Conservation (phyloP, 176 grass and related monocot species). For the Thalia dealbata region DNA sequence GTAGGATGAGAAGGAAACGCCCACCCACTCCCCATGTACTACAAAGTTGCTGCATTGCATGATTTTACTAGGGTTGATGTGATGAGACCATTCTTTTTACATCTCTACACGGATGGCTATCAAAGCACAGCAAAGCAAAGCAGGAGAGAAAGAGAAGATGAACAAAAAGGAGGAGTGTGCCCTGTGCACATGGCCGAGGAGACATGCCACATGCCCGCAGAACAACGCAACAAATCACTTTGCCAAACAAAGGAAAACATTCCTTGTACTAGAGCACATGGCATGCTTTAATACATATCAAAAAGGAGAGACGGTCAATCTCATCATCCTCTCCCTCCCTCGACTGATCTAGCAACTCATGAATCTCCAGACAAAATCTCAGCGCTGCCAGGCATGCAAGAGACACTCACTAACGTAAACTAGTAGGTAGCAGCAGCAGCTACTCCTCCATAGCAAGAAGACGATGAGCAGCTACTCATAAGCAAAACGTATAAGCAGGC, state of each 20-base stretch:
- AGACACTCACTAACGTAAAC: neutral
- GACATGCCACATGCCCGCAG: neutral
- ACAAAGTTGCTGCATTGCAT: too few relatives aligned
- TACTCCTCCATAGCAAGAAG: too few relatives aligned
- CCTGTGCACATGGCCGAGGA: too few relatives aligned
- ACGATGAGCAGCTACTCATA: too few relatives aligned
- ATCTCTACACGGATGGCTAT: too few relatives aligned
- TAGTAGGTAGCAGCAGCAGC: too few relatives aligned
- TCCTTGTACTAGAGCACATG: neutral
- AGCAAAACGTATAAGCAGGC: too few relatives aligned
- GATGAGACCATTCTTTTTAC: neutral
- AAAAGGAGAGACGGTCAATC: neutral
- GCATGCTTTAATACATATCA: neutral
- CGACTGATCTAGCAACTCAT: neutral
- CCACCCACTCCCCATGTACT: too few relatives aligned
- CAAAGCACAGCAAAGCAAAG: too few relatives aligned
- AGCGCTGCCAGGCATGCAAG: neutral
- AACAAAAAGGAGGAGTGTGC: neutral
- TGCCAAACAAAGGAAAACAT: neutral
- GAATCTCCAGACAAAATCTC: neutral
- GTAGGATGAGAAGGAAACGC: neutral
- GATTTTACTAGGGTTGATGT: too few relatives aligned
- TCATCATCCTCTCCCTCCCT: neutral
- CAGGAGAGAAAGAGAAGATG: neutral
- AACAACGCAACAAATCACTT: neutral